Evolutionary conservation across 2,329 filamentous ascomycete species (phyloP).

Genomic region (Stylonectria norvegica): DNA sequence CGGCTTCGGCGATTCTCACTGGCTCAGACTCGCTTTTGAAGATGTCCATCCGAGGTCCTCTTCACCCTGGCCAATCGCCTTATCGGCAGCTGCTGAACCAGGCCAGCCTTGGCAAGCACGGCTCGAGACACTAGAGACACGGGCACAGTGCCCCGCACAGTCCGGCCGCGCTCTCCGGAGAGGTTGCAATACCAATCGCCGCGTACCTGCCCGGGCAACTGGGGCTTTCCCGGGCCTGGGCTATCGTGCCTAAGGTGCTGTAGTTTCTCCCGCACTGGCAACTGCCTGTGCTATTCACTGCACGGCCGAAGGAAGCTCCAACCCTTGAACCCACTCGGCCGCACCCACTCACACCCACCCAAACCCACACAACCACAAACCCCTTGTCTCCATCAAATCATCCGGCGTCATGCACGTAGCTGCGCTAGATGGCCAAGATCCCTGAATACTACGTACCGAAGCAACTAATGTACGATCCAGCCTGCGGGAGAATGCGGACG

Average conservation of each 20-base stretch:
- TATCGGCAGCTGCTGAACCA: conserved; percentile 27
- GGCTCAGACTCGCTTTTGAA: conserved; percentile 9
- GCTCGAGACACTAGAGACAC: no score
- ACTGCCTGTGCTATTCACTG: no score
- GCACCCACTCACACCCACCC: conserved; percentile 3
- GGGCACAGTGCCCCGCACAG: conserved; percentile 18
- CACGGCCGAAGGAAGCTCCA: no score
- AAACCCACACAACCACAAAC: conserved; percentile 15
- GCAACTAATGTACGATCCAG: conserved; percentile 11
- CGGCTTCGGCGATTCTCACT: conserved; percentile 17
- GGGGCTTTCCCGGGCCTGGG: conserved; percentile 15
- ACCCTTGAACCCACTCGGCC: no score
- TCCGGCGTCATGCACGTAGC: conserved; percentile 19
- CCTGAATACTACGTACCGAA: no score
- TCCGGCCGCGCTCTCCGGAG: conserved; percentile 11
- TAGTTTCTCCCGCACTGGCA: no score
- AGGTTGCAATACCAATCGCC: conserved; percentile 10
- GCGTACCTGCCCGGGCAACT: no score
- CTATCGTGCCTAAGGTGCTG: no score
- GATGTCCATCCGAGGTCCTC: background rate
- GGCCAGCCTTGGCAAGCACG: conserved; percentile 23
- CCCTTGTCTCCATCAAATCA: conserved; percentile 11
- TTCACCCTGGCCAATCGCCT: conserved; percentile 27
- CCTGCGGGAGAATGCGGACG: conserved; percentile 25
- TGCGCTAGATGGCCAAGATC: no score